phyloP scores from a whole-genome alignment of 2,329 filamentous ascomycete species.

The Blastomyces percursus region DNA sequence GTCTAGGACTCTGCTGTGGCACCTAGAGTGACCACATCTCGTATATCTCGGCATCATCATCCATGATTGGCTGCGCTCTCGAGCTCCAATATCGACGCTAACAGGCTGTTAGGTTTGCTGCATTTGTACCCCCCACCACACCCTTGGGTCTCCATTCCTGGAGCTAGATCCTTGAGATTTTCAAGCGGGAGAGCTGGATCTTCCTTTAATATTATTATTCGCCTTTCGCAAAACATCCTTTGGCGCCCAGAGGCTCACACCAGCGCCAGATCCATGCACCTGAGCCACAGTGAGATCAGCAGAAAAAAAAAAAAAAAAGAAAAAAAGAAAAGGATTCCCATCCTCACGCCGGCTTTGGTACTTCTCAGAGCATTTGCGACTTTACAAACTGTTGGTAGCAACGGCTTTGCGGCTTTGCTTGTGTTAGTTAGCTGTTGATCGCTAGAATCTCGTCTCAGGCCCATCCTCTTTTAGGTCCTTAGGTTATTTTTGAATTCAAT shows the following conservation, averaged over 20 bases:
- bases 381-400: background rate
- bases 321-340: background rate
- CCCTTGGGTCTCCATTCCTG: background rate
- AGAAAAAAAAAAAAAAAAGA: background rate
- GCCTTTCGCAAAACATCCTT: background rate
- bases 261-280: background rate
- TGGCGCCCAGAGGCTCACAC: background rate
- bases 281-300: background rate
- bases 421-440: background rate
- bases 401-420: background rate
- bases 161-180: background rate
- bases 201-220: background rate
- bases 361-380: background rate
- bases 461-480: background rate
- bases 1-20: background rate
- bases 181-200: background rate
- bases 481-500: background rate
- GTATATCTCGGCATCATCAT: slow-evolving; percentile 3
- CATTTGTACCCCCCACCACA: too few relatives aligned
- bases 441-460: background rate
- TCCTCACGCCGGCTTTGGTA: background rate
- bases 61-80: slow-evolving; percentile 1
- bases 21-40: background rate
- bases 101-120: background rate
- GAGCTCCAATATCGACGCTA: background rate